A percentile compares a stretch with the other conserved stretches of the same genome.
These are phyloP conservation scores for Chlorella sorokiniana DNA, from an alignment of 139 green algal species.

Conservation along the genomic window DNA sequence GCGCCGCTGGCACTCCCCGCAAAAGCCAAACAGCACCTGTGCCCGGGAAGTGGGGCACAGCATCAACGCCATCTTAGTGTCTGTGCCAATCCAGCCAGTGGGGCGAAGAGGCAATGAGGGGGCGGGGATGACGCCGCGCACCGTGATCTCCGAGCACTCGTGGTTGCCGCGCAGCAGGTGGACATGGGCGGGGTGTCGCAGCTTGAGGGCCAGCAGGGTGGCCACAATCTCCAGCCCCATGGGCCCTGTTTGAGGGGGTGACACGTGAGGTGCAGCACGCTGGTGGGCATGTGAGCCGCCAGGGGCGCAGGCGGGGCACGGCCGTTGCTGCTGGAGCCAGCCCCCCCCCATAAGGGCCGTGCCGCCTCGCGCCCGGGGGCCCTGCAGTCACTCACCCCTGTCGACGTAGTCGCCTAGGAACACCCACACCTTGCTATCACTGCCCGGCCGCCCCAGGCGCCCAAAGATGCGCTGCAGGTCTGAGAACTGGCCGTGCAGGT, in stretches of 20 bases:
- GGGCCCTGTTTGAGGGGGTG: neutral
- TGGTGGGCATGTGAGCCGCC: neutral
- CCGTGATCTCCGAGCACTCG: conserved; percentile 57
- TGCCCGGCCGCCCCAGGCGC: conserved; percentile 19
- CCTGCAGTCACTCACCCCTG: conserved; percentile 61
- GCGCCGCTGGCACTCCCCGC: conserved; percentile 35
- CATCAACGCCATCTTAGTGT: neutral
- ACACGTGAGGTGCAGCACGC: neutral
- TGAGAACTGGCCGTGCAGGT: conserved; percentile 35
- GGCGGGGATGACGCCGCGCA: neutral
- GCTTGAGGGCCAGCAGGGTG: conserved; percentile 58
- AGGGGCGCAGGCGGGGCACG: neutral
- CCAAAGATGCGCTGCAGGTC: conserved; percentile 34
- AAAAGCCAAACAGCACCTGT: conserved; percentile 35
- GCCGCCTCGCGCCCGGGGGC: neutral
- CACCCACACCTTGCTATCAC: conserved; percentile 3
- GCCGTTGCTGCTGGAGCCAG: no score
- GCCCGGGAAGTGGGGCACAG: neutral
- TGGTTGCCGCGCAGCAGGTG: conserved; percentile 73
- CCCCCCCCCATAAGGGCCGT: neutral
- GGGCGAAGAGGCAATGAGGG: neutral
- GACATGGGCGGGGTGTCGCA: conserved; percentile 27
- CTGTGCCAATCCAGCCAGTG: neutral
- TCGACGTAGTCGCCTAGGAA: conserved; percentile 73
- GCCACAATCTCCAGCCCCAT: conserved; percentile 76